Evolutionary conservation across 306 rosid genomes (phyloP).

Genomic region (Cucurbita moschata): DNA sequence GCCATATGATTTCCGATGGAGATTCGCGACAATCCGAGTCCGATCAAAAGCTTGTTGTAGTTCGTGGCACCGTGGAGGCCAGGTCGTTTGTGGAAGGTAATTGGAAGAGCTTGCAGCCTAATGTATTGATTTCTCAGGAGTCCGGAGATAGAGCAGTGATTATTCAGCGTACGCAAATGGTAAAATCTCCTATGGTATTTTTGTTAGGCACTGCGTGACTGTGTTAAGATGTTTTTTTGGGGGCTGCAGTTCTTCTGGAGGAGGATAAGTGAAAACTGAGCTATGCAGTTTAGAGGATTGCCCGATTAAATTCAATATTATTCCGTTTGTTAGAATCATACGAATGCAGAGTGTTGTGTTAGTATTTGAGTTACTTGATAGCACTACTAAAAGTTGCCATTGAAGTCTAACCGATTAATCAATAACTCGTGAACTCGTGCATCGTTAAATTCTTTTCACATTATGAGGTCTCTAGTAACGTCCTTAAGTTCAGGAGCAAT

Average conservation of each 20-base stretch:
- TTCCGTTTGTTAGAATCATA: neutral
- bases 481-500: neutral
- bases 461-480: neutral
- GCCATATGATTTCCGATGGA: constrained; percentile 33
- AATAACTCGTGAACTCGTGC: neutral
- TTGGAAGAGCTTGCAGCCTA: constrained; percentile 36
- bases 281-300: neutral
- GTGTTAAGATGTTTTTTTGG: too few relatives aligned
- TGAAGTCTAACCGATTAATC: neutral
- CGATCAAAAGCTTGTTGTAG: constrained; percentile 28
- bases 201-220: neutral
- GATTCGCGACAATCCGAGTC: constrained; percentile 7
- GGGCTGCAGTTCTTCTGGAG: neutral
- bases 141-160: constrained; percentile 62
- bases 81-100: constrained; percentile 41
- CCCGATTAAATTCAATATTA: neutral
- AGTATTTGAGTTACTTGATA: neutral
- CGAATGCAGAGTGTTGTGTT: neutral
- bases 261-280: neutral
- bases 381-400: neutral
- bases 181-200: constrained; percentile 5
- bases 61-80: constrained; percentile 67
- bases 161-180: constrained; percentile 63
- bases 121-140: constrained; percentile 36
- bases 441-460: neutral